A percentile compares a stretch with the other conserved stretches of the same genome.
These are phyloP conservation scores for Xylariaceae sp. DNA, from an alignment of 2,329 filamentous ascomycete genomes.

Conservation along the genomic window DNA sequence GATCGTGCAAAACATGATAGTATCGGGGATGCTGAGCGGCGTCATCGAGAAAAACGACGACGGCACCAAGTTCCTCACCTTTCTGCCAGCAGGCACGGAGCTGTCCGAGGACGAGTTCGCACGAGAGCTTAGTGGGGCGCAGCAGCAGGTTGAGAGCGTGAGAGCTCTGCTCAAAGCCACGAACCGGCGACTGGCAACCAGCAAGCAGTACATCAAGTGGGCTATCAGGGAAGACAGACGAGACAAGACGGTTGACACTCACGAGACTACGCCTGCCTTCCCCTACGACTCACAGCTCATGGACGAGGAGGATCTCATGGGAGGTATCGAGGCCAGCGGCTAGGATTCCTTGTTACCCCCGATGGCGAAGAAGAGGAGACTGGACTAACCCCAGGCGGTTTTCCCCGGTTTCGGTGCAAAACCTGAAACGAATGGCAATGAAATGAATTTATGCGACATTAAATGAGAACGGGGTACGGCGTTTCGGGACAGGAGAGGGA, in stretches of 20 bases:
- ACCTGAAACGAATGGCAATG: no score
- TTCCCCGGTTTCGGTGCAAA: no score
- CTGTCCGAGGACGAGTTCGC: constrained; percentile 49
- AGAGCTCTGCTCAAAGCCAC: constrained; percentile 45
- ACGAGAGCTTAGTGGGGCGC: constrained; percentile 36
- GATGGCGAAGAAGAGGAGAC: no score
- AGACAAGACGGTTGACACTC: constrained; percentile 36
- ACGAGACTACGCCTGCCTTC: constrained; percentile 35
- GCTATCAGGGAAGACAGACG: constrained; percentile 38
- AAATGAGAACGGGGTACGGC: no score
- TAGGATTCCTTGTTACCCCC: no score
- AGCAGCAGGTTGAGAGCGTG: constrained; percentile 39
- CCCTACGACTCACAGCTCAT: constrained; percentile 42
- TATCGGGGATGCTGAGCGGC: constrained; percentile 47
- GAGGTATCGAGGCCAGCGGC: constrained; percentile 30
- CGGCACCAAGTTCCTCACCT: constrained; percentile 46
- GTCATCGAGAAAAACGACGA: constrained; percentile 42
- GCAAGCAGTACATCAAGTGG: constrained; percentile 50
- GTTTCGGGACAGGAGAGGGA: no score
- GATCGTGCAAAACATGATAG: constrained; percentile 52
- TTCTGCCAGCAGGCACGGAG: constrained; percentile 38
- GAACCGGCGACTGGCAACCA: constrained; percentile 49
- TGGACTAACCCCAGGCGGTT: not conserved
- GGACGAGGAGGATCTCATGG: constrained; percentile 60
- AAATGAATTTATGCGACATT: no score